Conservation (phyloP, 768 basidiomycete genomes). For the Zangia roseola region DNA sequence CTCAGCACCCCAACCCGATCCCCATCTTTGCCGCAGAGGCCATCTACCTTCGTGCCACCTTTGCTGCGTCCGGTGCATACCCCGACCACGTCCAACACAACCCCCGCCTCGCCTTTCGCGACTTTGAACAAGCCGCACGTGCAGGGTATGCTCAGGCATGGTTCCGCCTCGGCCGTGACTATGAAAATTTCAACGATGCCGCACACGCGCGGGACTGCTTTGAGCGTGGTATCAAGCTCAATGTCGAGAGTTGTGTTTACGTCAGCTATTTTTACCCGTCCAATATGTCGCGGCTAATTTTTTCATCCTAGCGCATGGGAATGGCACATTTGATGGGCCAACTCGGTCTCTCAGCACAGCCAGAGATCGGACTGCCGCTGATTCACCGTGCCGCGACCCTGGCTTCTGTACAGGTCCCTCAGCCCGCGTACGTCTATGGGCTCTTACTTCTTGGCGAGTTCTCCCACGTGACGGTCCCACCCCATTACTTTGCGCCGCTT, state of each 20-base stretch:
- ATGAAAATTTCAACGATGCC: slow-evolving; percentile 82
- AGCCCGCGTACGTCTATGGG: slow-evolving; percentile 88
- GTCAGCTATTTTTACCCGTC: slow-evolving; percentile 39
- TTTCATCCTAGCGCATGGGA: slow-evolving; percentile 67
- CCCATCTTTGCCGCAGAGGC: slow-evolving; percentile 63
- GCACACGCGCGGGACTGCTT: slow-evolving; percentile 81
- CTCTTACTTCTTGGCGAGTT: slow-evolving; percentile 86
- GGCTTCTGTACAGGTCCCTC: slow-evolving; percentile 72
- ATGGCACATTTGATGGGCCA: slow-evolving; percentile 93
- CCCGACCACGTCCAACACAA: slow-evolving; percentile 64
- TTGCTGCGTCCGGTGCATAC: slow-evolving; percentile 71
- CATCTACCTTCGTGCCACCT: slow-evolving; percentile 68
- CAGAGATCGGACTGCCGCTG: slow-evolving; percentile 61
- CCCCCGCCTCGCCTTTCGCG: slow-evolving; percentile 80
- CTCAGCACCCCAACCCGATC: slow-evolving; percentile 34
- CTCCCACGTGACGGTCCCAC: slow-evolving; percentile 55
- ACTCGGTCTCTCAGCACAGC: slow-evolving; percentile 57
- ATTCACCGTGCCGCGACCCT: slow-evolving; percentile 76
- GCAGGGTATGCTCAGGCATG: slow-evolving; percentile 79
- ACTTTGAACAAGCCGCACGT: slow-evolving; percentile 82
- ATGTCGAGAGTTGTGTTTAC: slow-evolving; percentile 80
- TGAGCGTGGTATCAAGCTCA: slow-evolving; percentile 71
- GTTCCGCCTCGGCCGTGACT: slow-evolving; percentile 90
- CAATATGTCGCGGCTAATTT: not conserved
- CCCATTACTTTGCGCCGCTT: slow-evolving; percentile 50